Evolutionary conservation across 1,284 basidiomycete genomes (phyloP), one percentile per base, ranked within the genome.

Genomic region (Pyrrhoderma noxium): DNA sequence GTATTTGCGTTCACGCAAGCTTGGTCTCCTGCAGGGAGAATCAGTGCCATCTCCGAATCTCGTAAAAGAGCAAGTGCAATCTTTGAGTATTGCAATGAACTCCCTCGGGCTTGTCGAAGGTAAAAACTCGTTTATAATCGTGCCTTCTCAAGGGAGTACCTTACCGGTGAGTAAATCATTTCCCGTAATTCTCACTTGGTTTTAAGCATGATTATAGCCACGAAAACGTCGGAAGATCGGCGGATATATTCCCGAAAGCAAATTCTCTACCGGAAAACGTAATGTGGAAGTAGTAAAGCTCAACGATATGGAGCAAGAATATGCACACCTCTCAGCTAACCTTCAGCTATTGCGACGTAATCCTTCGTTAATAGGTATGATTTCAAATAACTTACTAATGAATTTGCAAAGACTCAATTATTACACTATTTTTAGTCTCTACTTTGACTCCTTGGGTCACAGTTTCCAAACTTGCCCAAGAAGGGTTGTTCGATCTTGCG

Each of bases 1-100:
- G 94, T 98, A 96, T 66, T 89, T 93, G 61, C 86, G 93, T 55
- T 93, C 89, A 14, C 77, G 85, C 53, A 86, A 90, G 59, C 69
- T 97, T 8, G 80, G 78, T 47, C 80, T 82, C 44, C 66, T 83
- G 41, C 69, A 74, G 55, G 67, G 64, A 48, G 68, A 71, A 39
- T 31, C 27, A 31, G 27, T 31, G 27, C 71, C 77, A 53, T 60
- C 70, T 35, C 69, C 79, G 27, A 79, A 85, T 58, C 66, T 80
- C 25, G 73, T 77, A 14, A 80, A 84, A 56, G 78, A 88, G 59
- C 90, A 93, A 65, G 77, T 91, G 22, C 79, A 90, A 70, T 75
- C 89, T 60, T 89, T 92, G 62, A 76, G 88, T 44, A 82, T 94
- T 27, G 85, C 92, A 14, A 89, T 96, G 68, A 98, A 97, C 63